These are phyloP conservation scores for Theileria parva DNA, from an alignment of 169 alveolate species.

Conservation along the genomic window DNA sequence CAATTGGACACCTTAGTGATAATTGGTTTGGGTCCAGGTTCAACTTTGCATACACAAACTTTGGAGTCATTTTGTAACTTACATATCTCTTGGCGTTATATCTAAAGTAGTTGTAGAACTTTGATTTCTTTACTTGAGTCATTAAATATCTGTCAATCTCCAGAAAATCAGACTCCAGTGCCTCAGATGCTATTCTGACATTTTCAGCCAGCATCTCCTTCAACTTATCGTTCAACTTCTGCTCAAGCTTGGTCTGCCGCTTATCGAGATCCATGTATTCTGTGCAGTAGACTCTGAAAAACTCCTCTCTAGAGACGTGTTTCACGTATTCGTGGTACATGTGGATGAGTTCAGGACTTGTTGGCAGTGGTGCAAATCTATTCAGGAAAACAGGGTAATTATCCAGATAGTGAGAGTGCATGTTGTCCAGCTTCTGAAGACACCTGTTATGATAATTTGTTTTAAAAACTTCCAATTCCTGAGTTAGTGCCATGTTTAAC, in stretches of 20 bases:
- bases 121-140: neutral
- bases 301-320: conserved; percentile 1
- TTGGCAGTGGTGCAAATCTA: conserved; percentile 1
- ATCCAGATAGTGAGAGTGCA: neutral
- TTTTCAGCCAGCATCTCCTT: neutral
- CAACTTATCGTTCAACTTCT: neutral
- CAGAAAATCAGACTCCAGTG: neutral
- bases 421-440: neutral
- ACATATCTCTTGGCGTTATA: conserved; percentile 13
- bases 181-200: neutral
- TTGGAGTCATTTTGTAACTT: neutral
- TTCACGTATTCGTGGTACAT: conserved; percentile 6
- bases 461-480: conserved; percentile 6
- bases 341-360: conserved; percentile 2
- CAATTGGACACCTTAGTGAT: neutral
- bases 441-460: neutral
- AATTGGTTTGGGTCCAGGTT: neutral
- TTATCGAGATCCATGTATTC: neutral
- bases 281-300: neutral
- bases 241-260: neutral
- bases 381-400: conserved; percentile 1
- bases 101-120: conserved; percentile 9
- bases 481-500: conserved; percentile 11
- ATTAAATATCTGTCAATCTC: neutral
- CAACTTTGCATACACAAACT: neutral